Evolutionary conservation across 2,329 filamentous ascomycete genomes (phyloP), one percentile per base, ranked within the genome.

Genomic region (Chrysosporium queenslandicum): DNA sequence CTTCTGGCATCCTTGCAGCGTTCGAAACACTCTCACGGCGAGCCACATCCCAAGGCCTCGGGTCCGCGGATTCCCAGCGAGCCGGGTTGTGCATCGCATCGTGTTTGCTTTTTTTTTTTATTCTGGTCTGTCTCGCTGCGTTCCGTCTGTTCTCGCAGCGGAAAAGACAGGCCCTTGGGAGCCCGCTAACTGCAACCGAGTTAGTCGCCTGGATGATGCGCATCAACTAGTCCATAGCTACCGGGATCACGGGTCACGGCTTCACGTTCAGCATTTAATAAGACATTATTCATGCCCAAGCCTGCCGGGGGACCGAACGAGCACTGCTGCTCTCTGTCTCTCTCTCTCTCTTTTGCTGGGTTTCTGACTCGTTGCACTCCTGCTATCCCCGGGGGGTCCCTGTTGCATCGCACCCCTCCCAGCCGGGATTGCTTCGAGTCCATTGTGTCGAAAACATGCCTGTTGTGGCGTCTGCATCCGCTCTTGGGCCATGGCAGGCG

Each of bases 11-110:
- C 43, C 43, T 46, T 46, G 43, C 18, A 46, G 16, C n/a, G n/a
- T 18, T 7, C 23, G 11, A 16, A 27, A 36, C 30, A 12, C n/a
- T n/a, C n/a, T n/a, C 30, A 27, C 4, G 34, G 36, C 5, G 14
- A 18, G 46, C 34, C 36, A 49, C 23, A 21, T 49, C 46, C 46
- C 46, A 41, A 41, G 34, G 14, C 16, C 23, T 49, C 46, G 46
- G 46, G 46, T 39, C 46, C 8, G 9, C 30, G 18, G 18, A 16
- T 4, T 46, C 43, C 43, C 43, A 46, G 29, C 3, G 12, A 3
- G 20, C 29, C 32, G 45, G 45, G 30, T 37, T 47, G 45, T 18
- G 42, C 25, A n/a, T 16, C n/a, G 14, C 32, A 4, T 20, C 32
- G 18, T 32, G 18, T 43, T 16, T 18, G 2, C 11, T 25, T 21